Evolutionary conservation across 2,329 filamentous ascomycete species (phyloP).

Genomic region (Parafenestella ontariensis): DNA sequence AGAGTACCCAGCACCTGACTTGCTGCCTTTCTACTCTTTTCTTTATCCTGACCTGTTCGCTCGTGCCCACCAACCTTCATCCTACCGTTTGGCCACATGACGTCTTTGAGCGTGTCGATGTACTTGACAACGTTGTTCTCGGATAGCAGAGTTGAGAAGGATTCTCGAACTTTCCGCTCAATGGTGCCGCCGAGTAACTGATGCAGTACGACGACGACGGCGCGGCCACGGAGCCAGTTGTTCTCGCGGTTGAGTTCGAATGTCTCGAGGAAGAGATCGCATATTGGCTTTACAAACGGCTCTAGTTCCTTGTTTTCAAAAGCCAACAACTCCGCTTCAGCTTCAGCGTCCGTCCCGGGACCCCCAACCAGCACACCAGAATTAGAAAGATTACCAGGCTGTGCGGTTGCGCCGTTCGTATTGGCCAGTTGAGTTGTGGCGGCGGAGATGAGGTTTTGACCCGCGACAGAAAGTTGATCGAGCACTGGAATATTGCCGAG

Average conservation of each 20-base stretch:
- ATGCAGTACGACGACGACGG: conserved; percentile 94
- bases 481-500: conserved; percentile 94
- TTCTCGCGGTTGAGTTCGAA: conserved; percentile 95
- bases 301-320: conserved; percentile 84
- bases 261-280: conserved; percentile 93
- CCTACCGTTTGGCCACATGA: conserved; percentile 79
- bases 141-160: conserved; percentile 73
- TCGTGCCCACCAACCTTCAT: conserved; percentile 57
- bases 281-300: conserved; percentile 98
- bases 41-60: conserved; percentile 75
- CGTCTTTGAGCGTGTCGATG: conserved; percentile 73
- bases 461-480: conserved; percentile 90
- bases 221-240: conserved; percentile 95
- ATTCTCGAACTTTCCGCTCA: conserved; percentile 91
- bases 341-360: conserved; percentile 70
- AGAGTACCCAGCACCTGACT: conserved; percentile 88
- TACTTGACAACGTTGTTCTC: conserved; percentile 82
- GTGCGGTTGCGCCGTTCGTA: conserved; percentile 30
- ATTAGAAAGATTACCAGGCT: conserved; percentile 17
- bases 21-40: conserved; percentile 83
- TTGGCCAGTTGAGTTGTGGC: conserved; percentile 62
- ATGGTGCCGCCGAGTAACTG: conserved; percentile 95
- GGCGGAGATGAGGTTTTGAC: conserved; percentile 86
- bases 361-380: conserved; percentile 48
- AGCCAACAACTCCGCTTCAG: conserved; percentile 90